These are phyloP conservation scores for Nigrospora osmanthi DNA, from an alignment of 2,329 filamentous ascomycete species.

Conservation along the genomic window DNA sequence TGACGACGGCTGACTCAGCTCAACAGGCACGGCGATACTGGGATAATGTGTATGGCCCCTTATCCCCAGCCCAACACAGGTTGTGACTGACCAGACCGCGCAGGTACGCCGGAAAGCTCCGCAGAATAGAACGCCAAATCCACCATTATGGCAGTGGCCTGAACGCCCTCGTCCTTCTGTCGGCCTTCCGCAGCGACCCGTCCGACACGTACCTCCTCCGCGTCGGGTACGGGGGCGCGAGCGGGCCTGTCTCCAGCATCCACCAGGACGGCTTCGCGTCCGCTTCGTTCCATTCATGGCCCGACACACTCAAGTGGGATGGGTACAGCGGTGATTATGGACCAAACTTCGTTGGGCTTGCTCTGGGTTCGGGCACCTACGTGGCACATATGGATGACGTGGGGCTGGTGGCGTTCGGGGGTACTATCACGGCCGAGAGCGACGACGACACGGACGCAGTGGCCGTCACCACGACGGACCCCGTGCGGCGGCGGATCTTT, in stretches of 20 bases:
- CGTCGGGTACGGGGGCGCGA: conserved; percentile 45
- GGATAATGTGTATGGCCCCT: conserved; percentile 41
- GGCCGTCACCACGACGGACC: conserved; percentile 33
- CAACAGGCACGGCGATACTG: conserved; percentile 43
- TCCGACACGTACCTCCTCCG: conserved; percentile 41
- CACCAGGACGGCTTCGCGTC: conserved; percentile 44
- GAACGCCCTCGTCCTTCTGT: conserved; percentile 47
- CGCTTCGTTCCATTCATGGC: conserved; percentile 49
- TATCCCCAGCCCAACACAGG: neutral
- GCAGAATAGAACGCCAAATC: conserved; percentile 39
- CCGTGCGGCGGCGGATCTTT: conserved; percentile 38
- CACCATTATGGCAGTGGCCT: conserved; percentile 55
- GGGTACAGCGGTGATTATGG: conserved; percentile 51
- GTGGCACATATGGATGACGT: conserved; percentile 29
- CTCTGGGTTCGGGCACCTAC: conserved; percentile 41
- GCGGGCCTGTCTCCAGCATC: conserved; percentile 47
- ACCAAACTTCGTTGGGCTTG: conserved; percentile 42
- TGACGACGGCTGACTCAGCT: no score
- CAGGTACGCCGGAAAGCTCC: conserved; percentile 33
- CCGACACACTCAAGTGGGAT: conserved; percentile 48
- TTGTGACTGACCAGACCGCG: neutral
- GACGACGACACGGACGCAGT: conserved; percentile 6
- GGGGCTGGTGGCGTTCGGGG: conserved; percentile 29
- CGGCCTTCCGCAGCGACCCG: conserved; percentile 37
- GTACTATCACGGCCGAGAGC: neutral